Base-by-base conservation (phyloP, 139 green algal genomes). In the Picochlorum sp. region DNA sequence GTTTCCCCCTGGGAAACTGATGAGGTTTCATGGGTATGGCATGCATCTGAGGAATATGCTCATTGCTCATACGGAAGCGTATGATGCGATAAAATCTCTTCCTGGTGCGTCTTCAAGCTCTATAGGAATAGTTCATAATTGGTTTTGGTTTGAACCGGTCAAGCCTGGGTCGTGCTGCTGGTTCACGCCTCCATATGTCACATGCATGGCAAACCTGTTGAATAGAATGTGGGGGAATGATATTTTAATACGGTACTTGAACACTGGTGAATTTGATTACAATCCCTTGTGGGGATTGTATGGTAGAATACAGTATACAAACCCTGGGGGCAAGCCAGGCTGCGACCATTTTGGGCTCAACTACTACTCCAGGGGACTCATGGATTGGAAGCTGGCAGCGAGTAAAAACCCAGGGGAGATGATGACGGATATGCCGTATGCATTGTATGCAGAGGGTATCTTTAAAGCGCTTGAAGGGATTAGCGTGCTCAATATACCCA, bases 351-450 rank as follows among this genome's bases (percentile, higher is more conserved):
- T 85, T 11, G 79, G 79, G 3, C 57, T 85, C 21, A 85, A 85
- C 62, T 85, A 85, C 69, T 85, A 85, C 59, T 71, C 66, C 45
- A 68, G 69, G 60, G 72, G 72, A 6, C n/a, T 72, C 2, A 72
- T 85, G 20, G 72, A 85, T 65, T 81, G 76, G 76, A 80, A 73
- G 65, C 74, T 89, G 24, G 23, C 52, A 56, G 71, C 85, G 7
- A 57, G 44, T 11, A 74, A 63, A 68, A 64, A 78, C 37, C 49
- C 60, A 6, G 65, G 70, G 13, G 88, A 92, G 68, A 58, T 82
- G 3, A 91, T 91, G 85, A 92, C 81, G 1, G 88, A 95, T 75
- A 93, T 95, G 85, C 85, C 80, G 49, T 92, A 91, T 65, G 73
- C 81, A 14, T 75, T 91, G 41, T 85, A 89, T 63, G 63, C 83